Conservation (phyloP, 352 stramenopile genomes). For the Pythium scleroteichum region DNA sequence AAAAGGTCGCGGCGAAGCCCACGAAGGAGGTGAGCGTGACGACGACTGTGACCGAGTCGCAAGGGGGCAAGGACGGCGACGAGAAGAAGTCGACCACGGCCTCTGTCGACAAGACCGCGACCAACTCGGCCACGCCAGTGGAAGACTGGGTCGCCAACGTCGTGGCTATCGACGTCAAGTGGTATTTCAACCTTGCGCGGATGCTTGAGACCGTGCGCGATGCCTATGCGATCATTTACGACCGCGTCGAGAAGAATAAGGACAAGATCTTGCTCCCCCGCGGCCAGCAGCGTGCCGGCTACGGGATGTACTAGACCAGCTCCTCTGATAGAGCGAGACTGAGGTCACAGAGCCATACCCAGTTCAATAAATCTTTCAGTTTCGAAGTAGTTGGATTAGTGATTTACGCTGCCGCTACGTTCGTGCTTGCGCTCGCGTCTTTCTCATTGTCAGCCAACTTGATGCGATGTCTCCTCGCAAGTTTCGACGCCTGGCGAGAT, state of each 20-base stretch:
- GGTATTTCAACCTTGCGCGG: constrained; percentile 76
- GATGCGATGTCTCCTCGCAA: background rate
- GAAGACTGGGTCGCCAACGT: constrained; percentile 69
- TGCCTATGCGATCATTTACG: constrained; percentile 70
- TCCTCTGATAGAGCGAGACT: too few relatives aligned
- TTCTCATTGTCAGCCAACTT: too few relatives aligned
- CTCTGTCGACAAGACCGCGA: constrained; percentile 59
- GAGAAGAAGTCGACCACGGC: constrained; percentile 70
- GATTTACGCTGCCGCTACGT: too few relatives aligned
- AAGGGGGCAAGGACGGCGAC: constrained; percentile 66
- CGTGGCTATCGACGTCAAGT: constrained; percentile 82
- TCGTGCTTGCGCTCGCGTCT: too few relatives aligned
- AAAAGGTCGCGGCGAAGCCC: constrained; percentile 75
- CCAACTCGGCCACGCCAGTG: constrained; percentile 29
- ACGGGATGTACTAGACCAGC: constrained; percentile 76
- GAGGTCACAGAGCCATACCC: too few relatives aligned
- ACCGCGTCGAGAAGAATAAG: constrained; percentile 80
- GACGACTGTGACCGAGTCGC: constrained; percentile 55
- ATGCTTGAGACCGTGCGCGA: constrained; percentile 73
- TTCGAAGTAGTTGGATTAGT: too few relatives aligned
- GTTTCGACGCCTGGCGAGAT: constrained; percentile 20
- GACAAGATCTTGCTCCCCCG: constrained; percentile 79
- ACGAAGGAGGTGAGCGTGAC: constrained; percentile 60
- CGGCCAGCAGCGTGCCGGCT: constrained; percentile 63
- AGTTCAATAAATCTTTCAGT: too few relatives aligned